phyloP scores from a whole-genome alignment of 768 basidiomycete genomes.

The Tricholomella constricta region DNA sequence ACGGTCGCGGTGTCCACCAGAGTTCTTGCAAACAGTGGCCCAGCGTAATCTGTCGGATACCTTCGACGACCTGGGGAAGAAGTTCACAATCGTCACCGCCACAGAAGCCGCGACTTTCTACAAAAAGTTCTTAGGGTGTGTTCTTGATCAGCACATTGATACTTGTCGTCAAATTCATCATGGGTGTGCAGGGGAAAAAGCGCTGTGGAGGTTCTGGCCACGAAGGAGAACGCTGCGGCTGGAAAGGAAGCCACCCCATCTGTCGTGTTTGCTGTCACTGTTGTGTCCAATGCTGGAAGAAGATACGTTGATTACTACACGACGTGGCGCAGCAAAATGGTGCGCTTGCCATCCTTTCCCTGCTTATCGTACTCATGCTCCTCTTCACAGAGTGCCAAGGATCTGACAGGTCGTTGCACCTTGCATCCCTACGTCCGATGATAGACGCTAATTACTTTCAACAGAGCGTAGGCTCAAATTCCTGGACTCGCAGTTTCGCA shows the following conservation, averaged over 20 bases:
- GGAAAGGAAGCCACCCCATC: slow-evolving; percentile 25
- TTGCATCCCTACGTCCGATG: slow-evolving; percentile 1
- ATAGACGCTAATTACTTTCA: neutral
- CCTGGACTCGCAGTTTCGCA: slow-evolving; percentile 46
- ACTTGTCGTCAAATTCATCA: slow-evolving; percentile 1
- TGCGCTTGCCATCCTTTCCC: slow-evolving; percentile 19
- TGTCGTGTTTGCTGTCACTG: slow-evolving; percentile 49
- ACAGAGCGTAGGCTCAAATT: slow-evolving; percentile 31
- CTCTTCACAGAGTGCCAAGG: slow-evolving; percentile 12
- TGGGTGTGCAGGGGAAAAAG: slow-evolving; percentile 11
- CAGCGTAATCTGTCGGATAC: slow-evolving; percentile 29
- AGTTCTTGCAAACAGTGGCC: slow-evolving; percentile 45
- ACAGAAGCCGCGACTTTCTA: slow-evolving; percentile 43
- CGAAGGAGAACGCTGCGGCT: slow-evolving; percentile 9
- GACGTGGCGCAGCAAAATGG: slow-evolving; percentile 48
- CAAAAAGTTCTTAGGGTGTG: slow-evolving; percentile 43
- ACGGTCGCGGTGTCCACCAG: slow-evolving; percentile 44
- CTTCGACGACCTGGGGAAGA: slow-evolving; percentile 33
- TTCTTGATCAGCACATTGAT: slow-evolving; percentile 4
- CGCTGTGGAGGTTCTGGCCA: slow-evolving; percentile 17
- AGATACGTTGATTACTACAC: slow-evolving; percentile 53
- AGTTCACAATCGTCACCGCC: slow-evolving; percentile 44
- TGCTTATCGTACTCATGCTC: neutral
- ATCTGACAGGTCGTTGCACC: slow-evolving; percentile 4
- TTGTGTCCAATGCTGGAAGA: slow-evolving; percentile 37